Evolutionary conservation across 1,139 yeast genomes (phyloP).

Genomic region (Yamadazyma diospyri): DNA sequence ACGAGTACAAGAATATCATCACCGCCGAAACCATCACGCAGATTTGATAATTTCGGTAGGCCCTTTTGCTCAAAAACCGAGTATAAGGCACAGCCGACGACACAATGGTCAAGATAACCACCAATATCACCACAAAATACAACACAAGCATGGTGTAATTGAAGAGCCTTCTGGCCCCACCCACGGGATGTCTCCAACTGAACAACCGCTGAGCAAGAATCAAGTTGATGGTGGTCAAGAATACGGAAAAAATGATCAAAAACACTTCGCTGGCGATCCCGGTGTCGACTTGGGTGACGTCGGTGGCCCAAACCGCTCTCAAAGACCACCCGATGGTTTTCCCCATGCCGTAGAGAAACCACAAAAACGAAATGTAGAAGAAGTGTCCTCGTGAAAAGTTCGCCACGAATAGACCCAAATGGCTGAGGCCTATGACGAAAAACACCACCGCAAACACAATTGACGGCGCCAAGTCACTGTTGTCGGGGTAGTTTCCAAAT

Average conservation of each 20-base stretch:
- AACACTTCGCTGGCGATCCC: conserved; percentile 36
- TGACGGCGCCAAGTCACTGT: conserved; percentile 57
- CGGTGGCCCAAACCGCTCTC: conserved; percentile 34
- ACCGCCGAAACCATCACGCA: conserved; percentile 31
- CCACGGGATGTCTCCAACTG: conserved; percentile 49
- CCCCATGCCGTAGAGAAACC: conserved; percentile 50
- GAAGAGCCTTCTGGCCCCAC: conserved; percentile 38
- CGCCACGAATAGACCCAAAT: conserved; percentile 46
- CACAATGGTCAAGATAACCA: conserved; percentile 31
- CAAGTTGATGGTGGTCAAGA: conserved; percentile 36
- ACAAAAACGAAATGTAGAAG: conserved; percentile 55
- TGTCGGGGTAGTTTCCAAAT: conserved; percentile 67
- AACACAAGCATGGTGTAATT: conserved; percentile 32
- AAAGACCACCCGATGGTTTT: conserved; percentile 60
- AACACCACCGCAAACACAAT: conserved; percentile 58
- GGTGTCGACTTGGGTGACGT: conserved; percentile 16
- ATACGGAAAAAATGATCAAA: conserved; percentile 30
- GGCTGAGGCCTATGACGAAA: conserved; percentile 44
- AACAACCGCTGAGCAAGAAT: conserved; percentile 42
- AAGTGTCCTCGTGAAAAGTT: conserved; percentile 61
- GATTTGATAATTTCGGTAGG: conserved; percentile 23
- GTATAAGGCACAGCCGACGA: conserved; percentile 36
- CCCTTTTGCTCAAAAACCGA: conserved; percentile 22
- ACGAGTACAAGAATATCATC: conserved; percentile 30
- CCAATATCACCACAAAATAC: conserved; percentile 27